Evolutionary conservation across 345 rosid genomes (phyloP).

Genomic region (Hirschfeldia incana): DNA sequence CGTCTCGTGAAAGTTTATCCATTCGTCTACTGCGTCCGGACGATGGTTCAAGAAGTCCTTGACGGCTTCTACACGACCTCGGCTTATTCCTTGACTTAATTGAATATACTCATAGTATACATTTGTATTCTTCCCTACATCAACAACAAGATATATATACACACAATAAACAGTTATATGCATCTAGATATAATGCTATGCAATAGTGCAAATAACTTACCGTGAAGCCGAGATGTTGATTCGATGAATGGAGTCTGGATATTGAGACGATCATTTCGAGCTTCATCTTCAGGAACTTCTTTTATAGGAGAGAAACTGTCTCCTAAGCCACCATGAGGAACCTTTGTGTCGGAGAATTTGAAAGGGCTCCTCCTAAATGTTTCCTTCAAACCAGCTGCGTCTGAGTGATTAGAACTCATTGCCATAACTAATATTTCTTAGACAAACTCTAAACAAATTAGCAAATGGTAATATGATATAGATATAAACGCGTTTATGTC

Average conservation of each 20-base stretch:
- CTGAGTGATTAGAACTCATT: conserved; percentile 25
- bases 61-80: conserved; percentile 24
- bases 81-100: conserved; percentile 35
- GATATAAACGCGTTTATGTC: background rate
- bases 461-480: background rate
- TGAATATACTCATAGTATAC: conserved; percentile 18
- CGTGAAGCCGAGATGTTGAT: conserved; percentile 27
- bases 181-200: background rate
- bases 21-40: conserved; percentile 23
- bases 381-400: conserved; percentile 8
- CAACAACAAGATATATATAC: conserved; percentile 4
- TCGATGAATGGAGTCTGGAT: conserved; percentile 17
- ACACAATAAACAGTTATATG: background rate
- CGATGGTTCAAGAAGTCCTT: conserved; percentile 19
- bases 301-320: conserved; percentile 12
- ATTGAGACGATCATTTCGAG: background rate
- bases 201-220: background rate
- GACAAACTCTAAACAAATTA: background rate
- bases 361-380: conserved; percentile 28
- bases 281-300: conserved; percentile 24
- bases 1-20: too few species aligned
- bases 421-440: background rate
- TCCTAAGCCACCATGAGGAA: conserved; percentile 24
- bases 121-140: conserved; percentile 28
- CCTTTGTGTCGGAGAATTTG: conserved; percentile 25